These are phyloP conservation scores for Monilinia vaccinii-corymbosi DNA, from an alignment of 2,329 filamentous ascomycete genomes.

Conservation along the genomic window DNA sequence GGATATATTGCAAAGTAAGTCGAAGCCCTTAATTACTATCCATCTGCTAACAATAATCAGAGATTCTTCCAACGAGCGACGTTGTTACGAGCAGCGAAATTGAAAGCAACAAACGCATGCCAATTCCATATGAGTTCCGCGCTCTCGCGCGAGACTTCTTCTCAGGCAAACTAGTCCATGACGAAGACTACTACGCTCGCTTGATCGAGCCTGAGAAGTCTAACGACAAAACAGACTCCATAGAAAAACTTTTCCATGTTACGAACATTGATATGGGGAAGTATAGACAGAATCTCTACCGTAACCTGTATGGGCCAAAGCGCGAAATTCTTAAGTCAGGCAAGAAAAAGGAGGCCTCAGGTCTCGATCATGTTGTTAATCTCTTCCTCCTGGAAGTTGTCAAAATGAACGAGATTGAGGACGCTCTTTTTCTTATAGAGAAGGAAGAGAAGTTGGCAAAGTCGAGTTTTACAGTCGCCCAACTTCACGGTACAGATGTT, in stretches of 20 bases:
- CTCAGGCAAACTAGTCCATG: background rate
- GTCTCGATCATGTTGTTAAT: background rate
- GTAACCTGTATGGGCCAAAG: background rate
- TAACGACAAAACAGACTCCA: background rate
- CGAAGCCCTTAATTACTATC: background rate
- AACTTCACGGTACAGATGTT: background rate
- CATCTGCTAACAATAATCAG: background rate
- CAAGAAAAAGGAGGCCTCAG: background rate
- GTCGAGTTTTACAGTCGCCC: background rate
- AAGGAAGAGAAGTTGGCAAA: background rate
- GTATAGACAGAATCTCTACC: background rate
- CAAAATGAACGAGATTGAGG: slow-evolving; percentile 1
- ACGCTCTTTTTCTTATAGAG: background rate
- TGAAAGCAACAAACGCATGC: background rate
- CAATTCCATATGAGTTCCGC: background rate
- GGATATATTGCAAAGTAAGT: background rate
- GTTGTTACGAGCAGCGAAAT: too few species aligned
- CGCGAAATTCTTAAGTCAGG: too few species aligned
- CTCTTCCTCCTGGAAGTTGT: background rate
- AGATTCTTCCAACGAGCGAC: background rate
- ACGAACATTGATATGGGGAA: background rate
- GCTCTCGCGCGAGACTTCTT: background rate
- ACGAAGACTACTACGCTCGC: background rate
- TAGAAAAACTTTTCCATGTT: background rate
- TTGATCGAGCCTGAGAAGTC: background rate